Evolutionary conservation across 257 asterid species (phyloP).

Genomic region (Ilex asprella): DNA sequence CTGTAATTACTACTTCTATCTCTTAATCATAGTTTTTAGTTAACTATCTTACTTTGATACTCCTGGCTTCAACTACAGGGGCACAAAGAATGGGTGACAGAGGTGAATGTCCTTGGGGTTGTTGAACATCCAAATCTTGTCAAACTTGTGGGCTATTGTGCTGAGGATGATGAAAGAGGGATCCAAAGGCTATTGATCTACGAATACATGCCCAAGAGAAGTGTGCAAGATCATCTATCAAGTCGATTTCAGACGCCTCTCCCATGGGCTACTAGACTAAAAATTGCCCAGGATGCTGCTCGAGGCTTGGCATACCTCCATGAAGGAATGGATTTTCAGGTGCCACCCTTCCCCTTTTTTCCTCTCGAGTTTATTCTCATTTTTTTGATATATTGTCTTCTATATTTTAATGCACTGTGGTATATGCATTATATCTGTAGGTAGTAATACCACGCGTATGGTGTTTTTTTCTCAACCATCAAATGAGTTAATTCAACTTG

Average conservation of each 20-base stretch:
- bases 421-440: no score
- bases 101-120: conserved; percentile 77
- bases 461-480: no score
- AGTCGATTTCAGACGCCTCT: conserved; percentile 57
- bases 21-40: not conserved
- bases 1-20: no score
- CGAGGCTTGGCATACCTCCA: conserved; percentile 80
- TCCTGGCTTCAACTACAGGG: conserved; percentile 37
- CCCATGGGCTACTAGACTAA: conserved; percentile 69
- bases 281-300: conserved; percentile 72
- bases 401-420: no score
- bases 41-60: not conserved
- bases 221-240: conserved; percentile 73
- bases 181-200: conserved; percentile 78
- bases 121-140: conserved; percentile 88
- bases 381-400: not conserved
- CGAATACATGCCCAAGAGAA: conserved; percentile 59
- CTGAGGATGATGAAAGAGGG: conserved; percentile 89
- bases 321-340: conserved; percentile 95
- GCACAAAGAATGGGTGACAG: conserved; percentile 95
- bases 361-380: not conserved
- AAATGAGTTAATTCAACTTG: no score
- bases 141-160: conserved; percentile 72
- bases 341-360: not conserved
- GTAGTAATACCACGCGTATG: no score